Evolutionary conservation across 331 rosid species (phyloP), one percentile per base, ranked within the genome.

Genomic region (Prunus yedoensis): DNA sequence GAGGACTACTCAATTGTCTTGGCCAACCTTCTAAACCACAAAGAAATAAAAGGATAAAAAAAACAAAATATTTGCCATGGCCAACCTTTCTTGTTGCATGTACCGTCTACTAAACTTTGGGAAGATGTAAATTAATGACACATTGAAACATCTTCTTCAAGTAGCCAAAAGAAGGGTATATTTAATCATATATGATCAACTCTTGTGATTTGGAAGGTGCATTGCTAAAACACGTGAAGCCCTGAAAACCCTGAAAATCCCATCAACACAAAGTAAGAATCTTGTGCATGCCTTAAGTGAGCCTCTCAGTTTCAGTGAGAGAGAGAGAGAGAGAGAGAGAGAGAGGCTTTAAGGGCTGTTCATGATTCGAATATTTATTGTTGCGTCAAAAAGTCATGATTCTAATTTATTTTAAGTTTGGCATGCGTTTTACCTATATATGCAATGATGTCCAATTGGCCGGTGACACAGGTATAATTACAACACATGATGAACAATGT

Each of bases 361-460:
- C 73, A 68, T 49, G 43, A 25, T 68, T 27, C 5, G 8, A 18
- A 68, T 20, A 1, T 10, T 68, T 32, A 32, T 4, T 32, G 1
- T 32, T 32, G 38, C 38, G 38, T 32, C 7, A 32, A 5, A 32
- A 32, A 4, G 4, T 32, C 52, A 47, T 12, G 52, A 47, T 47
- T 47, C 17, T 47, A 14, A 56, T 65, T 62, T 4, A 32, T 70
- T 80, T 76, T 3, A 52, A 10, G 32, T 67, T 71, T 38, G 79
- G 88, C 88, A 88, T 87, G 90, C 87, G 86, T 73, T 71, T 85
- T 53, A 66, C 43, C 43, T 1, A 38, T 79, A 52, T 54, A 12
- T 0, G 78, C 82, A 82, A 83, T 83, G 71, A 88, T 78, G 71
- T 79, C 43, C 74, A 53, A 18, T 18, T 7, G 59, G 52, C 79